Conservation (phyloP, 331 rosid species). For the Prunus yedoensis region DNA sequence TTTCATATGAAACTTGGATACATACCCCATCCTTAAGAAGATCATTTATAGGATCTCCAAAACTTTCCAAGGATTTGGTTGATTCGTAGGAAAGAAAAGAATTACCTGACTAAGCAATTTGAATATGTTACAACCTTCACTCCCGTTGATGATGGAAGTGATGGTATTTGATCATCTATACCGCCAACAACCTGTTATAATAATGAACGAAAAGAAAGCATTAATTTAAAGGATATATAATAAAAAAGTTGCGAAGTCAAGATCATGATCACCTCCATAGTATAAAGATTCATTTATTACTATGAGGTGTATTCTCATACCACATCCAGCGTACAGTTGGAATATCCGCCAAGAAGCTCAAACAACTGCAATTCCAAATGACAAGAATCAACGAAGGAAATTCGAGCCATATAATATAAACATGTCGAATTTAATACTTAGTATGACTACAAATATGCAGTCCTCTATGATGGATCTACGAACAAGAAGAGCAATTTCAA, state of each 20-base stretch:
- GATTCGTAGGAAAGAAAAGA: conserved; percentile 16
- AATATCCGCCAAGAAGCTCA: conserved; percentile 81
- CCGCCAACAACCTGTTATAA: conserved; percentile 87
- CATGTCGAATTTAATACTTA: neutral
- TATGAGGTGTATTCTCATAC: conserved; percentile 44
- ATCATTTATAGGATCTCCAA: neutral
- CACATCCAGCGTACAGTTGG: conserved; percentile 88
- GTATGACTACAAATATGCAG: neutral
- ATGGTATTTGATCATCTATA: conserved; percentile 75
- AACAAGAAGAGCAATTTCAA: neutral
- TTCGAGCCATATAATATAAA: conserved; percentile 9
- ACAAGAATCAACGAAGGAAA: conserved; percentile 29
- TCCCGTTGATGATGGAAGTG: conserved; percentile 74
- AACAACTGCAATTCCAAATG: conserved; percentile 64
- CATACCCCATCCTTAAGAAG: neutral
- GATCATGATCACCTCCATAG: neutral
- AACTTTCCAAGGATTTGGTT: conserved; percentile 14
- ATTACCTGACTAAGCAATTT: conserved; percentile 74
- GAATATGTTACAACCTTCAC: conserved; percentile 76
- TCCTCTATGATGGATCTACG: neutral
- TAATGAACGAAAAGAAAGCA: conserved; percentile 21
- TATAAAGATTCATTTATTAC: conserved; percentile 1
- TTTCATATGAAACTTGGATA: neutral
- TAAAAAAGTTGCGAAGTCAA: conserved; percentile 4
- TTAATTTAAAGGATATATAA: neutral